phyloP scores from a whole-genome alignment of 331 rosid species.

The Cydonia oblonga region DNA sequence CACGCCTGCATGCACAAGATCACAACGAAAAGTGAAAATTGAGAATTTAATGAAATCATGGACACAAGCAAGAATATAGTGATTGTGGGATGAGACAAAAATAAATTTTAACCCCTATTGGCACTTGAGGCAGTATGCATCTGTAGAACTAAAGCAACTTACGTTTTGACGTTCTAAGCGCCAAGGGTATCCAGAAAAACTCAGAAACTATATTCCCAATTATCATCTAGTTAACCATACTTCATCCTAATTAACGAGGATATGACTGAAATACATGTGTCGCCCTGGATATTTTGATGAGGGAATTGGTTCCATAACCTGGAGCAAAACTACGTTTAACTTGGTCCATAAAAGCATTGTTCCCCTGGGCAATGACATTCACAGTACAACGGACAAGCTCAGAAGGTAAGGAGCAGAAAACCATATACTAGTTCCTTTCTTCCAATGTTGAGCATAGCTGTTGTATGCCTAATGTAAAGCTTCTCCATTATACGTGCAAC shows the following conservation, averaged over 20 bases:
- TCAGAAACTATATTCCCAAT: not conserved
- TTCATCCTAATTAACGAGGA: not conserved
- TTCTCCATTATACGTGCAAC: not conserved
- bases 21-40: not conserved
- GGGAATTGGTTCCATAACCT: not conserved
- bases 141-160: not conserved
- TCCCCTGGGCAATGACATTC: not conserved
- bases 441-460: not conserved
- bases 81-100: not conserved
- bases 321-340: not conserved
- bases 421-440: not conserved
- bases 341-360: not conserved
- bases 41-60: not conserved
- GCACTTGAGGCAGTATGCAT: not conserved
- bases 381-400: not conserved
- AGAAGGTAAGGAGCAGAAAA: not conserved
- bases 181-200: not conserved
- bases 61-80: not conserved
- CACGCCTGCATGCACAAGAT: constrained; percentile 37
- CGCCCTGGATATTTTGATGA: not conserved
- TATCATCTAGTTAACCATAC: not conserved
- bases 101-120: not conserved
- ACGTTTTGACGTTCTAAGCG: not conserved
- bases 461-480: not conserved
- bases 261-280: not conserved